Evolutionary conservation across 2,329 filamentous ascomycete genomes (phyloP).

Genomic region (Arthrinium puccinioides): DNA sequence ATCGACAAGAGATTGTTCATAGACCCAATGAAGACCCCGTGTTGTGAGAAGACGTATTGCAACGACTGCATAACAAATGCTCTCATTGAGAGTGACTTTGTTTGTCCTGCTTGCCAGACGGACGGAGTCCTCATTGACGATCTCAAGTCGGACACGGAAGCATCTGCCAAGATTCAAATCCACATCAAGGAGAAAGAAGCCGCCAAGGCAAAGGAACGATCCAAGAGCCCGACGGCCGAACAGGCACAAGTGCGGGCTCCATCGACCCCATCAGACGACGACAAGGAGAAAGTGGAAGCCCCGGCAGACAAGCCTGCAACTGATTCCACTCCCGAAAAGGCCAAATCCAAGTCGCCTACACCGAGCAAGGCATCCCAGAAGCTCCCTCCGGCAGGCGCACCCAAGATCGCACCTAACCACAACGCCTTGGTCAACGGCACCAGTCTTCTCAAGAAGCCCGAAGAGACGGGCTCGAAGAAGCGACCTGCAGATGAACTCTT

Average conservation of each 20-base stretch:
- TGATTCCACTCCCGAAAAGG: conserved; percentile 23
- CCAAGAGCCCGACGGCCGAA: conserved; percentile 37
- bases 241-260: conserved; percentile 16
- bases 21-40: conserved; percentile 98
- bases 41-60: conserved; percentile 97
- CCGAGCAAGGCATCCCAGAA: conserved; percentile 12
- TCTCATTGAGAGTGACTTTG: conserved; percentile 95
- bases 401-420: conserved; percentile 16
- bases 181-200: conserved; percentile 57
- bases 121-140: conserved; percentile 92
- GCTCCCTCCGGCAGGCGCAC: conserved; percentile 15
- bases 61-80: conserved; percentile 99
- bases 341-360: conserved; percentile 20
- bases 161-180: conserved; percentile 68
- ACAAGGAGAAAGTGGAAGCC: conserved; percentile 28
- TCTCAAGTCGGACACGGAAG: conserved; percentile 74
- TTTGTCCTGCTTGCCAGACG: conserved; percentile 85
- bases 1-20: conserved; percentile 98
- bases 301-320: conserved; percentile 24
- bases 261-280: conserved; percentile 13
- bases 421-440: conserved; percentile 14
- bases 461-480: conserved; percentile 55
- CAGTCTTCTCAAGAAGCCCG: conserved; percentile 10
- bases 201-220: conserved; percentile 32
- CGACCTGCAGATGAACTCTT: conserved; percentile 68